These are phyloP conservation scores for Periglandula ipomoeae DNA, from an alignment of 2,329 filamentous ascomycete species.

Conservation along the genomic window DNA sequence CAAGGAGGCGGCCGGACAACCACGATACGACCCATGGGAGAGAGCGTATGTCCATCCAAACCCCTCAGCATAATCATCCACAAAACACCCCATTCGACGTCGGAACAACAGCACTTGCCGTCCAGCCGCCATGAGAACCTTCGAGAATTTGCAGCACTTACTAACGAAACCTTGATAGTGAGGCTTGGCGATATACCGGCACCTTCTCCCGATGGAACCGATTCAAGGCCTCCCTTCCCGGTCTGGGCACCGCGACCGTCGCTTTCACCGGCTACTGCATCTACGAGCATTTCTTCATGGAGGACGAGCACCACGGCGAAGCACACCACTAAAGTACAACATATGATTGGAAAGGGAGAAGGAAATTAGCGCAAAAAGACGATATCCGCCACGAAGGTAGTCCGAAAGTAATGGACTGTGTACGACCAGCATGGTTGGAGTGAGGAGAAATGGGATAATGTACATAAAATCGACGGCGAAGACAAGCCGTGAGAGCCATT, in stretches of 20 bases:
- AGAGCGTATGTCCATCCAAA: constrained; percentile 39
- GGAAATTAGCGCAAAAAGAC: not conserved
- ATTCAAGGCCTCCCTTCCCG: constrained; percentile 79
- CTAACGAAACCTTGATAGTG: constrained; percentile 43
- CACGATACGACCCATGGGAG: constrained; percentile 59
- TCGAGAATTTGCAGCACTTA: constrained; percentile 10
- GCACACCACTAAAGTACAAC: constrained; percentile 29
- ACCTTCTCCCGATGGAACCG: constrained; percentile 83
- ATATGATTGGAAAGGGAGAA: not conserved
- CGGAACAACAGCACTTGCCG: not conserved
- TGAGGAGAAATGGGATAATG: not conserved
- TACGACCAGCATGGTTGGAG: not conserved
- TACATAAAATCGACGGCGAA: constrained; percentile 4
- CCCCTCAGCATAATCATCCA: not conserved
- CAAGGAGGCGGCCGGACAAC: constrained; percentile 57
- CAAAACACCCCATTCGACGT: not conserved
- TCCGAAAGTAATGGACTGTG: not conserved
- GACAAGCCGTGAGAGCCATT: not conserved
- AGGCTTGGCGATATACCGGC: constrained; percentile 90
- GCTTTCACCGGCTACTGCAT: constrained; percentile 85
- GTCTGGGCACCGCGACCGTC: constrained; percentile 83
- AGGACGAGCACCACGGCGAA: constrained; percentile 54
- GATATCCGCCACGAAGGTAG: not conserved
- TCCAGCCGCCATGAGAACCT: not conserved
- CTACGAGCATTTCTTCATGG: constrained; percentile 81